Evolutionary conservation across 306 rosid genomes (phyloP).

Genomic region (Vicia faba): DNA sequence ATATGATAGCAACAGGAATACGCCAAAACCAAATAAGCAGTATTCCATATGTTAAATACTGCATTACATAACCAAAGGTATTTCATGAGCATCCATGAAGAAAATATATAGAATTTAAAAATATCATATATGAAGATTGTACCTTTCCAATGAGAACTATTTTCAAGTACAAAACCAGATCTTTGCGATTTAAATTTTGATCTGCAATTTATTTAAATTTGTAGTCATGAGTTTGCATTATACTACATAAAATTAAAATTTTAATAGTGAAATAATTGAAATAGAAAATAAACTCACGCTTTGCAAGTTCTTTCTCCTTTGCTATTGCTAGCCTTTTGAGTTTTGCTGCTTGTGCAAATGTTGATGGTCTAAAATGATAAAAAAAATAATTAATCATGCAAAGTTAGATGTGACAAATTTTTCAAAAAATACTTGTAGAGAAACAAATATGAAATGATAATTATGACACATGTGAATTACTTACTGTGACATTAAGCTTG

Average conservation of each 20-base stretch:
- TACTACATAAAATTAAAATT: background rate
- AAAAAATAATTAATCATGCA: background rate
- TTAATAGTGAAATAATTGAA: background rate
- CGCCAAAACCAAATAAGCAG: constrained; percentile 83
- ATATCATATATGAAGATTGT: background rate
- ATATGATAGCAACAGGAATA: constrained; percentile 72
- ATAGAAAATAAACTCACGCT: constrained; percentile 55
- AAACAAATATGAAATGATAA: background rate
- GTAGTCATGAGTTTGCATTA: constrained; percentile 9
- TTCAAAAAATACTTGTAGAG: background rate
- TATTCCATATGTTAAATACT: constrained; percentile 58
- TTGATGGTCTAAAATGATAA: constrained; percentile 63
- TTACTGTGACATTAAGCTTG: constrained; percentile 69
- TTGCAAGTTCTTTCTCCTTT: constrained; percentile 79
- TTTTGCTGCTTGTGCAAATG: constrained; percentile 85
- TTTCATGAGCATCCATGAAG: background rate
- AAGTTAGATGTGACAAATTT: background rate
- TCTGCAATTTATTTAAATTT: constrained; percentile 47
- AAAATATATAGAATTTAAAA: constrained; percentile 9
- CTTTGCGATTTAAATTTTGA: constrained; percentile 47
- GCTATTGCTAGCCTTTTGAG: constrained; percentile 69
- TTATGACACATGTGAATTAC: constrained; percentile 29
- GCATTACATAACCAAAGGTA: constrained; percentile 27
- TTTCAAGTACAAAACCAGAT: constrained; percentile 49
- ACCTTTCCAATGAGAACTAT: constrained; percentile 62